These are phyloP conservation scores for Neurospora sp. DNA, from an alignment of 495 filamentous ascomycete genomes.

Conservation along the genomic window DNA sequence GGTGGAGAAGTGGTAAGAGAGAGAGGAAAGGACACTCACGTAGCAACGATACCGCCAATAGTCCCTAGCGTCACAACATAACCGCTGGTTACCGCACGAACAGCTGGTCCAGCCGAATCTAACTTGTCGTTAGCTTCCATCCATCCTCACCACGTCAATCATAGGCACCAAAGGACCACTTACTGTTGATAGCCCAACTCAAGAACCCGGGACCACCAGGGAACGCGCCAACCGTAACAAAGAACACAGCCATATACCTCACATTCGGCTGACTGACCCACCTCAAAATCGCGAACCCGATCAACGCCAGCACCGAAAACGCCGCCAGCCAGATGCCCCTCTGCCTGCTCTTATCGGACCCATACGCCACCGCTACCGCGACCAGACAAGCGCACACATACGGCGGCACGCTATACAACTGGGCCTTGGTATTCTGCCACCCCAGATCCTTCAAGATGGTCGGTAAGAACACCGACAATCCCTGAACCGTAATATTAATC, in stretches of 20 bases:
- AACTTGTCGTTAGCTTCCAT: not conserved
- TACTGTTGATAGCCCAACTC: constrained; percentile 46
- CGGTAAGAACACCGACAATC: constrained; percentile 42
- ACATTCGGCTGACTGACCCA: constrained; percentile 17
- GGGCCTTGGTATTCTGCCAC: constrained; percentile 33
- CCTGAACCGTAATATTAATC: constrained; percentile 44
- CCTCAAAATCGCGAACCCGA: constrained; percentile 30
- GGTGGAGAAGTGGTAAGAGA: no score
- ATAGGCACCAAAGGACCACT: not conserved
- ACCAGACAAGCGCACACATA: constrained; percentile 44
- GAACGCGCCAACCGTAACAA: constrained; percentile 42
- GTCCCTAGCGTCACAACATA: constrained; percentile 48
- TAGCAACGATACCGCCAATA: constrained; percentile 46
- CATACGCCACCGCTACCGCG: constrained; percentile 46
- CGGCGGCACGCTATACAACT: constrained; percentile 43
- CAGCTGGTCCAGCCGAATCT: constrained; percentile 44
- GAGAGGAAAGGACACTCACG: no score
- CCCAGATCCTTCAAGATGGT: constrained; percentile 39
- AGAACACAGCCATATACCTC: constrained; percentile 36
- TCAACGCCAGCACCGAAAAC: constrained; percentile 35
- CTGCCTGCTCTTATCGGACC: constrained; percentile 47
- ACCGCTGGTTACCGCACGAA: constrained; percentile 43
- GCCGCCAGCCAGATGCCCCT: constrained; percentile 49
- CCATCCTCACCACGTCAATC: not conserved
- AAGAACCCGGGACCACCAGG: constrained; percentile 45